Evolutionary conservation across 2,329 filamentous ascomycete genomes (phyloP).

Genomic region (Sporothrix pseudoabietina): DNA sequence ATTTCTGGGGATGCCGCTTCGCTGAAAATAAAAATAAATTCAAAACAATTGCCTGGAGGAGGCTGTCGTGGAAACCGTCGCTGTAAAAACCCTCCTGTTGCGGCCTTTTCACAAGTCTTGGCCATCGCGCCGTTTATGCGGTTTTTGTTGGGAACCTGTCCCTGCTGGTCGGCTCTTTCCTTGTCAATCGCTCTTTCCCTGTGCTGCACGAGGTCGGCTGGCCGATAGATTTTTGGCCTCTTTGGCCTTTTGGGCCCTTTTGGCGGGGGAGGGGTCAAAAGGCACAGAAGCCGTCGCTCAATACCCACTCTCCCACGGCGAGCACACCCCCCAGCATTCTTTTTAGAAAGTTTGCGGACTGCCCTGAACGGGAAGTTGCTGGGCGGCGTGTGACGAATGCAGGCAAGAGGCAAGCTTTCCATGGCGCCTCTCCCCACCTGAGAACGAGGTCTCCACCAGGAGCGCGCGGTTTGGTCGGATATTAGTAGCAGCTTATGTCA

Average conservation of each 20-base stretch:
- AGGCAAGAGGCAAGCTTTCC: neutral
- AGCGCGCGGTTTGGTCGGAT: no score
- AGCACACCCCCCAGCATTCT: neutral
- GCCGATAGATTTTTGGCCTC: constrained; percentile 4
- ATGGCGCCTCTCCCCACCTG: constrained; percentile 15
- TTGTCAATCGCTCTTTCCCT: neutral
- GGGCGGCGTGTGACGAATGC: neutral
- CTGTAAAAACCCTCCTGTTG: constrained; percentile 15
- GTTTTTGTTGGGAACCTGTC: constrained; percentile 19
- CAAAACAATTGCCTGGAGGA: neutral
- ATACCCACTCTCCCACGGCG: neutral
- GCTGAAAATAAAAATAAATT: neutral
- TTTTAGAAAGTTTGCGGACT: neutral
- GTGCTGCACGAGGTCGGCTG: constrained; percentile 19
- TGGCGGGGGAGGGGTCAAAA: constrained; percentile 26
- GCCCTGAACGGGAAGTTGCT: neutral
- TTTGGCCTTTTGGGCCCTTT: neutral
- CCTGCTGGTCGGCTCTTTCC: constrained; percentile 10
- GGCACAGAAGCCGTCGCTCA: neutral
- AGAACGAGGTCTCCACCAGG: neutral
- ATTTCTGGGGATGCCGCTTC: neutral
- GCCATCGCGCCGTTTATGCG: neutral
- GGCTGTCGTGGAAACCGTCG: constrained; percentile 21
- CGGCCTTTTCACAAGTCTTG: constrained; percentile 6
- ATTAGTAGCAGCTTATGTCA: neutral